Conservation (phyloP, 2,329 filamentous ascomycete species). For the Colletotrichum aenigma region DNA sequence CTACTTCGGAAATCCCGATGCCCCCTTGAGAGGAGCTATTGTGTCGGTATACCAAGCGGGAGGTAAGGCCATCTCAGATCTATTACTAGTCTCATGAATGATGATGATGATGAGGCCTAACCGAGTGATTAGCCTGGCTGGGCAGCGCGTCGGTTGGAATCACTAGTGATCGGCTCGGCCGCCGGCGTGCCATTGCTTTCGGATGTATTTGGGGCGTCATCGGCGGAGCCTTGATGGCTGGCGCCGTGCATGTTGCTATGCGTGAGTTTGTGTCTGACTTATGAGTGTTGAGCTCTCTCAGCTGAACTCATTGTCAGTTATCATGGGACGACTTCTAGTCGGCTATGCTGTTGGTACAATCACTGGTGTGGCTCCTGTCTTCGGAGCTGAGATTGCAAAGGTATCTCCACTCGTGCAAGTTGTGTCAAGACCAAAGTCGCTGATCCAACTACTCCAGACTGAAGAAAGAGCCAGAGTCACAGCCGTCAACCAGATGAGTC, state of each 20-base stretch:
- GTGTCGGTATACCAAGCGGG: slow-evolving; percentile 45
- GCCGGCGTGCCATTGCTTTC: slow-evolving; percentile 43
- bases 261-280: slow-evolving; percentile 26
- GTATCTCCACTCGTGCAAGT: slow-evolving; percentile 14
- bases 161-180: slow-evolving; percentile 39
- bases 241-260: slow-evolving; percentile 43
- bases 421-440: not conserved
- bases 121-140: slow-evolving; percentile 34
- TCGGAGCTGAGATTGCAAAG: slow-evolving; percentile 45
- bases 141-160: slow-evolving; percentile 43
- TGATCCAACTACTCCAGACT: slow-evolving; percentile 25
- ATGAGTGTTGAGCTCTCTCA: not conserved
- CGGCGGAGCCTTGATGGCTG: slow-evolving; percentile 43
- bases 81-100: too few species aligned
- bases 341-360: slow-evolving; percentile 45
- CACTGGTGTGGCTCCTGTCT: slow-evolving; percentile 43
- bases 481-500: slow-evolving; percentile 45
- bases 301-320: slow-evolving; percentile 28
- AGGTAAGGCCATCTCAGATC: slow-evolving; percentile 22
- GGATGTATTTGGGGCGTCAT: slow-evolving; percentile 43
- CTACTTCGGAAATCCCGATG: slow-evolving; percentile 38
- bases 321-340: slow-evolving; percentile 40
- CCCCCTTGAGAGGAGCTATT: slow-evolving; percentile 40
- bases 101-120: not conserved
- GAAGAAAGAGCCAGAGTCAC: slow-evolving; percentile 43